Evolutionary conservation across 352 stramenopile genomes (phyloP), one percentile per base, ranked within the genome.

Genomic region (Globisporangium nagaii): DNA sequence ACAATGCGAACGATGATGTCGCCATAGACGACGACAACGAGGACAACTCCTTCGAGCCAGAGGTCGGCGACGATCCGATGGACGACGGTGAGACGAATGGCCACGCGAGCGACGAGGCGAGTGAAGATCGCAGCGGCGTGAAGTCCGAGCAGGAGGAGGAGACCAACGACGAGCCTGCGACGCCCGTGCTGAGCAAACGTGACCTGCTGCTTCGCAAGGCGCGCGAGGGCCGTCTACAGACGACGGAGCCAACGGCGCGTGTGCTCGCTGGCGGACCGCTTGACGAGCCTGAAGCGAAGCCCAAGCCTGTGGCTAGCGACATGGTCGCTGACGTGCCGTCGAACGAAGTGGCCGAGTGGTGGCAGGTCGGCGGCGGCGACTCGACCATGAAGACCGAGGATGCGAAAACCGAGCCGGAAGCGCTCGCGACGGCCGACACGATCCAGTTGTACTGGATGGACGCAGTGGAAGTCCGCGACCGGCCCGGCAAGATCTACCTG

Each of bases 391-490:
- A 63, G 30, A 49, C 32, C 12, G 60, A 69, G 9, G 65, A 66
- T 10, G 37, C 52, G 0, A 73, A 85, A 10, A 17, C 56, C 12
- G 68, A 79, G 35, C 53, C 64, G 17, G 60, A 73, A n/a, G 30
- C 58, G 19, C 43, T 70, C 1, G 65, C 51, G 0, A 63, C 84
- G 10, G 66, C 65, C 37, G 84, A 90, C 45, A 75, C 86, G 48
- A 71, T 99, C 17, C 85, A 95, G 61, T 89, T 99, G 71, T 99
- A 95, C 72, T 99, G 96, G 93, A 93, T 98, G 49, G 97, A 99
- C 72, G 93, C 94, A 0, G 83, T 93, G 19, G 97, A 99, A 84
- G 85, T 97, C 22, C 89, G 97, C 5, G 83, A 95, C 22, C 82
- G 83, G 13, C 90, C 88, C 22, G 97, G 97, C 13, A 94, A 96